Base-by-base conservation (phyloP, 2,329 filamentous ascomycete species). In the Pyrenophora graminea region DNA sequence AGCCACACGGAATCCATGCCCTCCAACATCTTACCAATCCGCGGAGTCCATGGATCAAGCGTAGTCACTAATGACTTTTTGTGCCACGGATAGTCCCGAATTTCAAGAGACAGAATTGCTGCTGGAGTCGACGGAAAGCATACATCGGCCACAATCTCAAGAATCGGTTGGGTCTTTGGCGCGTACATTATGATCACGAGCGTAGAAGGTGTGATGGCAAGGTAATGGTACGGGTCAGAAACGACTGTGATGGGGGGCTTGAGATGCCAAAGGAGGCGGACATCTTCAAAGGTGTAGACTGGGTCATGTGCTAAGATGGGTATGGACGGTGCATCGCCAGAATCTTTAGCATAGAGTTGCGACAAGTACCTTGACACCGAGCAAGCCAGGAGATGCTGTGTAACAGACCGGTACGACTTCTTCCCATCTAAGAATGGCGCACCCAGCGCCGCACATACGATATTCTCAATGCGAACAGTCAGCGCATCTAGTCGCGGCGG, bases 191-290 rank as follows among this genome's bases (percentile, higher is more conserved):
- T 15, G 1, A 60, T 19, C 1, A 53, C 36, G 1, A 55, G 40
- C 4, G 55, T 55, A 23, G 42, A 37, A 3, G 48, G 23, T 1
- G 25, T 48, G 15, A 59, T 53, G 13, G 43, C 15, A 39, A 53
- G 44, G 33, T 51, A 53, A 15, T 55, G 38, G 32, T 55, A 40
- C 1, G 51, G 54, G 13, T 47, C 40, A 2, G 48, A 46, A n/a
- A 53, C 48, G 1, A 58, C 23, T 12, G 30, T 45, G 2, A 53
- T 51, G 6, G 46, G 45, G 3, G 42, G 51, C 6, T 42, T 18
- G 15, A 58, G 32, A 2, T 37, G 19, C 3, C 34, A 23, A 21
- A 54, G 45, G 6, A 50, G 7, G 1, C 27, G 25, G 4, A 45
- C 13, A 9, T 48, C 42, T 4, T 19, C 2, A 1, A 3, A 21